These are phyloP conservation scores for Epichloe hybrida DNA, from an alignment of 2,329 filamentous ascomycete genomes.

Conservation along the genomic window DNA sequence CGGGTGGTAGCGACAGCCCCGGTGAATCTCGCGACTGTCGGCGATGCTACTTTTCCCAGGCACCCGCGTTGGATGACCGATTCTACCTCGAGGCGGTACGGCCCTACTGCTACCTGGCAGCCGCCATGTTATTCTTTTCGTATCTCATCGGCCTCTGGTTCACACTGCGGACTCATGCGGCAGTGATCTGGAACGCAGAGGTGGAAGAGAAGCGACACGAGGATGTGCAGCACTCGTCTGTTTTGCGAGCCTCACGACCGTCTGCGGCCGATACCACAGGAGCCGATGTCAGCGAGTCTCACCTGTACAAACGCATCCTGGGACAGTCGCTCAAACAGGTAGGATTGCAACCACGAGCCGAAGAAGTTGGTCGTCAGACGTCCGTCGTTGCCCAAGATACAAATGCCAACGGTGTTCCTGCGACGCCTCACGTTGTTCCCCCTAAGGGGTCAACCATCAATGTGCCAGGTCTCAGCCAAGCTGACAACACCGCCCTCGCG, in stretches of 20 bases:
- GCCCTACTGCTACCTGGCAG: conserved; percentile 85
- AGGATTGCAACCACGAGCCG: conserved; percentile 47
- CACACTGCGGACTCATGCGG: conserved; percentile 87
- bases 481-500: conserved; percentile 68
- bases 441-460: conserved; percentile 46
- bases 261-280: conserved; percentile 34
- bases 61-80: conserved; percentile 66
- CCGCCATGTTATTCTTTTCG: conserved; percentile 73
- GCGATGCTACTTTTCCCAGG: conserved; percentile 86
- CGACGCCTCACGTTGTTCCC: conserved; percentile 65
- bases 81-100: conserved; percentile 87
- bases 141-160: conserved; percentile 93
- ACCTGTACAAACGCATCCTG: conserved; percentile 84
- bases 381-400: conserved; percentile 22
- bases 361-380: conserved; percentile 27
- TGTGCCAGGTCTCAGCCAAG: conserved; percentile 61
- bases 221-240: conserved; percentile 27
- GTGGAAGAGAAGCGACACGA: conserved; percentile 61
- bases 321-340: conserved; percentile 80
- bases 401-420: conserved; percentile 28
- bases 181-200: conserved; percentile 91
- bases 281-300: conserved; percentile 69
- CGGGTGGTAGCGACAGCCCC: conserved; percentile 17
- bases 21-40: conserved; percentile 60
- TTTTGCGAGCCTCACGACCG: conserved; percentile 22